Conservation (phyloP, 371 early-diverging fungal species). For the Mortierella sp. region DNA sequence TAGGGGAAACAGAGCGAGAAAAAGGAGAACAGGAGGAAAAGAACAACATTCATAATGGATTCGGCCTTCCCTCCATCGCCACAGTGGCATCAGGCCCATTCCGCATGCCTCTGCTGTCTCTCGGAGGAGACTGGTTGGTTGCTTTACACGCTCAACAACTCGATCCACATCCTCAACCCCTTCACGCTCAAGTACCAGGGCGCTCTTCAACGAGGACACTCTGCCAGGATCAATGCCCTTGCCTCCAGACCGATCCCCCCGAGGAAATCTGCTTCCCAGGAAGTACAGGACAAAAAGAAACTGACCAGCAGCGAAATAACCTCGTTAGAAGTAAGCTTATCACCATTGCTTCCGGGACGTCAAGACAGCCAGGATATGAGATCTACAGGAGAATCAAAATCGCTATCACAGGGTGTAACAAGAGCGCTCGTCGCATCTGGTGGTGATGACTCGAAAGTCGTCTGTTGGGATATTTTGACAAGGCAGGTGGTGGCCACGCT, state of each 20-base stretch:
- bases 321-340: too few species aligned
- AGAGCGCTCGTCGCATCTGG: conserved; percentile 32
- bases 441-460: conserved; percentile 31
- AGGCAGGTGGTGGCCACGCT: conserved; percentile 1
- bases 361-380: too few species aligned
- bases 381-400: background rate
- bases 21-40: background rate
- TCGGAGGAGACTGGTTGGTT: conserved; percentile 37
- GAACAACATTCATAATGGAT: conserved; percentile 12
- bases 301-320: too few species aligned
- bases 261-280: background rate
- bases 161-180: conserved; percentile 47
- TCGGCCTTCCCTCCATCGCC: conserved; percentile 46
- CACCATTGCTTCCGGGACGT: too few species aligned
- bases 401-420: background rate
- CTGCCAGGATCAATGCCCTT: conserved; percentile 26
- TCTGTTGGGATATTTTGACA: conserved; percentile 36
- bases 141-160: conserved; percentile 41
- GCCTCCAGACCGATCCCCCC: conserved; percentile 14
- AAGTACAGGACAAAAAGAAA: background rate
- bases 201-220: conserved; percentile 9
- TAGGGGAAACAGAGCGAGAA: too few species aligned
- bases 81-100: conserved; percentile 46
- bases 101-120: conserved; percentile 34
- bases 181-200: conserved; percentile 41